Percentiles rank a stretch among this genome's conserved stretches.
These are phyloP conservation scores for Cordyceps militaris DNA, from an alignment of 2,329 filamentous ascomycete genomes.

Conservation along the genomic window DNA sequence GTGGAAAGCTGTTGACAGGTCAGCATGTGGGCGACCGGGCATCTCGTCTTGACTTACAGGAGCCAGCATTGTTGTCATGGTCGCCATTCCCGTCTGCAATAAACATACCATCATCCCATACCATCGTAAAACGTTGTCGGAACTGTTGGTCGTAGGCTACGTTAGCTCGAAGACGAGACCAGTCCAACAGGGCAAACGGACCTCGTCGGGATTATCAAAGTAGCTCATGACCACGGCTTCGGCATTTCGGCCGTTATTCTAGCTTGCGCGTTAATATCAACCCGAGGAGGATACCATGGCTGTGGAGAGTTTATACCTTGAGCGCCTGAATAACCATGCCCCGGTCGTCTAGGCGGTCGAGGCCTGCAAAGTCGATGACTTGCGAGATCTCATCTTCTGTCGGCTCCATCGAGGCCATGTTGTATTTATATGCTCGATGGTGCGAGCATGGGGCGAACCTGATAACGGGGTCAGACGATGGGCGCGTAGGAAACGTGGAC, in stretches of 20 bases:
- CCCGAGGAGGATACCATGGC: background rate
- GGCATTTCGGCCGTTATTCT: slow-evolving; percentile 38
- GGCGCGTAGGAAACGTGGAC: background rate
- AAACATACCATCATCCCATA: slow-evolving; percentile 51
- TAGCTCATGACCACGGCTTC: slow-evolving; percentile 45
- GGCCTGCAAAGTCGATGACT: slow-evolving; percentile 36
- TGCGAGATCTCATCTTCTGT: slow-evolving; percentile 30
- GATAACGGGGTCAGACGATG: background rate
- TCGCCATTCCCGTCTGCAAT: slow-evolving; percentile 45
- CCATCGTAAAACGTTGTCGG: slow-evolving; percentile 36
- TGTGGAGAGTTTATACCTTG: slow-evolving; percentile 25
- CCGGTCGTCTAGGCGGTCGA: slow-evolving; percentile 31
- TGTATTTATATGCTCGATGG: background rate
- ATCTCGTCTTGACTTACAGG: slow-evolving; percentile 30
- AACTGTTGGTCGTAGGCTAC: slow-evolving; percentile 29
- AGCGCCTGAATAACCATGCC: slow-evolving; percentile 34
- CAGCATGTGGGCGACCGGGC: background rate
- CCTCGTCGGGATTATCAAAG: slow-evolving; percentile 38
- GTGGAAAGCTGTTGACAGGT: slow-evolving; percentile 40
- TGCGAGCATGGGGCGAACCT: background rate
- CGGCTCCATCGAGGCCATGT: slow-evolving; percentile 29
- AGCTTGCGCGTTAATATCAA: background rate
- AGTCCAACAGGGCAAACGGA: slow-evolving; percentile 17
- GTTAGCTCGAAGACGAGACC: background rate
- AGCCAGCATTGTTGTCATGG: slow-evolving; percentile 32